Percentiles rank a stretch among this genome's conserved stretches.
phyloP scores from a whole-genome alignment of 176 grass and related monocot genomes.

The Oropetium thomaeum region DNA sequence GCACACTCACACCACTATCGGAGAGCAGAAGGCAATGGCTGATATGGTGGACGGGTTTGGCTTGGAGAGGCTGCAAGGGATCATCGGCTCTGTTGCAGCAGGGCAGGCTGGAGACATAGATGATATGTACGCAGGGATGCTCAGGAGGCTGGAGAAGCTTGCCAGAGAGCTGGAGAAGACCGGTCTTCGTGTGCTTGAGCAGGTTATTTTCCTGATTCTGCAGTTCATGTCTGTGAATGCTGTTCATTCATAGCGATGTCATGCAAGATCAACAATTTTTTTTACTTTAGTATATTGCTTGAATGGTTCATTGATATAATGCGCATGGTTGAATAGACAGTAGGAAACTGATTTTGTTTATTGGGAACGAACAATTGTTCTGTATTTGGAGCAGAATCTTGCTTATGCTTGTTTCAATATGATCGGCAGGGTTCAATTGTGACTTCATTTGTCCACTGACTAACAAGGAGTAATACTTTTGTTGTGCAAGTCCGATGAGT shows the following conservation, averaged over 20 bases:
- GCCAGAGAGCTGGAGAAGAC: constrained; percentile 60
- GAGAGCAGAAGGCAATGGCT: constrained; percentile 43
- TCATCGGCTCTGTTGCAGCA: constrained; percentile 11
- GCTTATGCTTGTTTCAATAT: not conserved
- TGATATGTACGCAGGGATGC: constrained; percentile 57
- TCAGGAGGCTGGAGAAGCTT: constrained; percentile 55
- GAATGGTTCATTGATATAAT: too few relatives aligned
- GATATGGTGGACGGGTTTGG: constrained; percentile 43
- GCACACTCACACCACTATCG: not conserved
- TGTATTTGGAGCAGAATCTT: not conserved
- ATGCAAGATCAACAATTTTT: not conserved
- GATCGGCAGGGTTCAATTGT: not conserved
- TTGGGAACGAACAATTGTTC: not conserved
- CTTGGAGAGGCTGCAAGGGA: constrained; percentile 28
- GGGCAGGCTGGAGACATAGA: constrained; percentile 37
- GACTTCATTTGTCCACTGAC: not conserved
- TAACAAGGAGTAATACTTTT: not conserved
- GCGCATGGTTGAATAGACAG: too few relatives aligned
- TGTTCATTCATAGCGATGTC: not conserved
- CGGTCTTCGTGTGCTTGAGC: constrained; percentile 47
- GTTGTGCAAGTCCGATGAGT: not conserved
- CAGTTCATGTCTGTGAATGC: not conserved
- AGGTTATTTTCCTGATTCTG: constrained; percentile 28
- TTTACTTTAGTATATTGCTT: not conserved
- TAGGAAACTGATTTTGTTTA: not conserved